Evolutionary conservation across 768 basidiomycete species (phyloP).

Genomic region (Podaxis pistillaris): DNA sequence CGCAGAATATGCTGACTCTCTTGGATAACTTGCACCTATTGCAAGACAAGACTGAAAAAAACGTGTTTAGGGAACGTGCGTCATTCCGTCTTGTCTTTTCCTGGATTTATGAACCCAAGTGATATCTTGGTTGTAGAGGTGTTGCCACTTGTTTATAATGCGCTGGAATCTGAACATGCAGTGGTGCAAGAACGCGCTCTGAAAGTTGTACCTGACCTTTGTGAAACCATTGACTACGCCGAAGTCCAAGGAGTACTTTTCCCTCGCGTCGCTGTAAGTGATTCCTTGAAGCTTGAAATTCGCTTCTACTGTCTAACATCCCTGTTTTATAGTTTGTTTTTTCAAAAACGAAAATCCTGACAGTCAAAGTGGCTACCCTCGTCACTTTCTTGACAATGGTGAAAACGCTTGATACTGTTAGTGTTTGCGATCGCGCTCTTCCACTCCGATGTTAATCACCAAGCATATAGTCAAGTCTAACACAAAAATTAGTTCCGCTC

Average conservation of each 20-base stretch:
- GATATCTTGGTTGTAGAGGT: constrained; percentile 58
- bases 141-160: constrained; percentile 93
- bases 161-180: constrained; percentile 93
- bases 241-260: constrained; percentile 90
- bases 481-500: constrained; percentile 93
- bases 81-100: constrained; percentile 14
- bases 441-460: neutral
- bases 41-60: constrained; percentile 86
- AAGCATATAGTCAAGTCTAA: constrained; percentile 65
- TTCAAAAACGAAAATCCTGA: constrained; percentile 84
- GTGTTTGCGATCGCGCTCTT: constrained; percentile 1
- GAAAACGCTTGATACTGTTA: constrained; percentile 83
- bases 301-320: neutral
- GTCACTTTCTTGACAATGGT: constrained; percentile 85
- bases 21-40: constrained; percentile 86
- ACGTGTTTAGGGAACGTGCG: constrained; percentile 86
- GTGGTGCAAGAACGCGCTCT: constrained; percentile 89
- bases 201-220: constrained; percentile 78
- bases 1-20: constrained; percentile 94
- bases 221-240: constrained; percentile 92
- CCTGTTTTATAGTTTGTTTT: constrained; percentile 70
- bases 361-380: constrained; percentile 89
- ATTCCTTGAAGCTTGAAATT: neutral
- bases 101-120: neutral
- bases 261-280: constrained; percentile 81